phyloP scores from a whole-genome alignment of 495 filamentous ascomycete species.

The Podospora fimiseda region DNA sequence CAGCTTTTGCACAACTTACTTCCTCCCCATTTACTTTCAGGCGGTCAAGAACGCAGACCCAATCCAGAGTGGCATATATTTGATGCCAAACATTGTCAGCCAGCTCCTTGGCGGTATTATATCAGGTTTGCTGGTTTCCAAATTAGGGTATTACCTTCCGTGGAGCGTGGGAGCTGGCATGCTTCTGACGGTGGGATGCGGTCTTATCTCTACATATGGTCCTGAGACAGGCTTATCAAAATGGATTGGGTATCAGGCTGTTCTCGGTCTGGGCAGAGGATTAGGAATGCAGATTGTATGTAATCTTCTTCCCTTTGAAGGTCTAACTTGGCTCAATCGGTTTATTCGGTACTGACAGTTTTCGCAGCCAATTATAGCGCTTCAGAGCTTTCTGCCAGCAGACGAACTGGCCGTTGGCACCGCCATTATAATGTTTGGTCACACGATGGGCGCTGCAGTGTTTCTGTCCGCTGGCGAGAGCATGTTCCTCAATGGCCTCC shows the following conservation, averaged over 20 bases:
- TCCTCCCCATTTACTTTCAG: constrained; percentile 62
- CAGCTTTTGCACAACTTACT: constrained; percentile 37
- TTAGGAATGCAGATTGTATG: constrained; percentile 48
- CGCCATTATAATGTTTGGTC: not conserved
- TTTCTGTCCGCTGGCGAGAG: not conserved
- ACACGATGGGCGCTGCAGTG: not conserved
- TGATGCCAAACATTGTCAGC: constrained; percentile 54
- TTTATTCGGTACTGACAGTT: not conserved
- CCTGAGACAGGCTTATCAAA: constrained; percentile 35
- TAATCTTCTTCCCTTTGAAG: not conserved
- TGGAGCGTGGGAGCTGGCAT: constrained; percentile 42
- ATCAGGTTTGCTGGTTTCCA: constrained; percentile 27
- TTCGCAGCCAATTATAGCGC: not conserved
- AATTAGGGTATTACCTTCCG: constrained; percentile 39
- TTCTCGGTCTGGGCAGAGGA: constrained; percentile 52
- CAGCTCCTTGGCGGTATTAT: constrained; percentile 50
- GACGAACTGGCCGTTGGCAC: not conserved
- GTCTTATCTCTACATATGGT: constrained; percentile 55
- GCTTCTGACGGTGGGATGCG: constrained; percentile 52
- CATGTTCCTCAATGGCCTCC: not conserved
- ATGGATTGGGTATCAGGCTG: constrained; percentile 60
- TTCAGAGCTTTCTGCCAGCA: not conserved
- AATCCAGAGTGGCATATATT: constrained; percentile 58
- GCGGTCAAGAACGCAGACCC: constrained; percentile 57
- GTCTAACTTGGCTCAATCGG: too few species aligned